Evolutionary conservation across 164 flowering plant species (phyloP), one percentile per base, ranked within the genome.

Genomic region (Vitis amurensis): DNA sequence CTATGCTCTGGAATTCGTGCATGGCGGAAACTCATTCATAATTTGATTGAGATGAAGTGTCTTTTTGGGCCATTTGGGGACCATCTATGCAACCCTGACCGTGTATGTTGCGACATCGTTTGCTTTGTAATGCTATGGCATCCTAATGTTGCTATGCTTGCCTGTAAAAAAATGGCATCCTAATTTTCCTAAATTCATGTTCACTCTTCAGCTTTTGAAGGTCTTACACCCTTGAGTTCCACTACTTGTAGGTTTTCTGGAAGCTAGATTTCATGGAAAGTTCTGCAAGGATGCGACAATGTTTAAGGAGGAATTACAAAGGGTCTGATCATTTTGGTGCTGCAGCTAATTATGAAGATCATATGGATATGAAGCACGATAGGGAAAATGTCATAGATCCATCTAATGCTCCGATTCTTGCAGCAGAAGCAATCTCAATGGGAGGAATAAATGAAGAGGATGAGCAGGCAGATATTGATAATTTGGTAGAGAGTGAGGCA

Each of bases 321-420:
- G 98, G 99, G 14, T 86, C 92, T 63, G 88, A 87, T 74, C 99
- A 96, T 78, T 66, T 79, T 70, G 99, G 97, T 78, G 94, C 97
- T 68, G 94, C 97, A 79, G 98, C 97, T 71, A 73, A 91, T 82
- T 86, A 80, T 79, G 98, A 87, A 67, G 95, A 91, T 71, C 81
- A 77, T 68, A 50, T 66, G 44, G 81, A 63, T 68, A 63, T n/a
- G 30, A 84, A 82, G 68, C 64, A 61, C 30, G 83, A 76, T n/a
- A 60, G 78, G 50, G 79, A 81, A 52, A 72, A 77, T 71, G 79
- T 71, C 15, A 71, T 82, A 50, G 68, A 51, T 81, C 77, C 96
- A 67, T 79, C 98, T 62, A 79, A 79, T 73, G 86, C 93, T 73
- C 87, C 92, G 60, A 73, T 89, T 49, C 68, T 92, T 27, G 82